Base-by-base conservation (phyloP, 345 rosid genomes). In the Mangifera indica region DNA sequence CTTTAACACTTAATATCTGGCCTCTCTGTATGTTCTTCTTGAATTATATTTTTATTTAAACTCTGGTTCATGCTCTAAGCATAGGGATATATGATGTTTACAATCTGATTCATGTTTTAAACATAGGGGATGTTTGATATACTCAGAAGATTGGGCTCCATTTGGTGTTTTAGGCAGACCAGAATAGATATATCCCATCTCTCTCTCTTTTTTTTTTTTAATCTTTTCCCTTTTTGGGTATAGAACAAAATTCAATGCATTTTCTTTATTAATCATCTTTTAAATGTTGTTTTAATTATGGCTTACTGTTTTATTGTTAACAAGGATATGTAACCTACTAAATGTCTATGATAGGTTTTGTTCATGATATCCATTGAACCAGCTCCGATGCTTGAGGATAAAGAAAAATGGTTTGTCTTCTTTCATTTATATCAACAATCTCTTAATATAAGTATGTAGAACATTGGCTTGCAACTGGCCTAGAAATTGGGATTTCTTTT, bases 341-440 rank as follows among this genome's bases (percentile, higher is more conserved):
- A 32, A 81, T 57, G 57, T 74, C 60, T 73, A 72, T 80, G 74
- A 77, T 78, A 94, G 98, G 98, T 95, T 69, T 81, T 95, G 76
- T 95, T 95, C 81, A 95, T 95, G 99, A 92, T 95, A 85, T 91
- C 96, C 22, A 87, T 81, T 70, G 99, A 95, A 83, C 98, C 99
- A 70, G 97, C 99, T 78, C 99, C 99, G 20, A 95, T 95, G 99
- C 99, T 92, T 25, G 98, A 95, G 82, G 99, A 95, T 81, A 95
- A 95, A 91, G 99, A 95, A 83, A 95, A 95, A 86, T 95, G 99
- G 98, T 94, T 79, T 13, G 91, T 72, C 22, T 77, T 71, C 60
- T 24, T 72, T 60, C 75, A 56, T 78, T 67, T 66, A 15, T 60
- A 52, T 62, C 29, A 46, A 26, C 10, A 58, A 44, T 76, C 59